These are phyloP conservation scores for Penicillium sp. DNA, from an alignment of 2,329 filamentous ascomycete genomes.

Conservation along the genomic window DNA sequence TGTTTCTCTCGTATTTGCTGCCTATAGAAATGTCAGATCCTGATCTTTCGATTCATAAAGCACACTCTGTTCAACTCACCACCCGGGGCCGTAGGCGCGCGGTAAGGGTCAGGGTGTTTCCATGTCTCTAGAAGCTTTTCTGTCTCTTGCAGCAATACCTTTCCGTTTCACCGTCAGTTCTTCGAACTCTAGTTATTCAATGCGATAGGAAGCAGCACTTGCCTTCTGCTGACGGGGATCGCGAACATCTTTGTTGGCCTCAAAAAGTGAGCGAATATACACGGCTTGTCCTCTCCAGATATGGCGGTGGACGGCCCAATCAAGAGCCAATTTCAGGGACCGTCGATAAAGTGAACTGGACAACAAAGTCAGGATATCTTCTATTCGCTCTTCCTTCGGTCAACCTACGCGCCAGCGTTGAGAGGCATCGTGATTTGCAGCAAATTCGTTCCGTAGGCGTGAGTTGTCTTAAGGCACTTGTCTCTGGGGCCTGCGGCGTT, in stretches of 20 bases:
- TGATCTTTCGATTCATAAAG: no score
- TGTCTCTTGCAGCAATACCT: conserved; percentile 80
- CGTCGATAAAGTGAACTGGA: conserved; percentile 71
- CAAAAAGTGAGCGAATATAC: conserved; percentile 90
- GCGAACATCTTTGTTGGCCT: conserved; percentile 76
- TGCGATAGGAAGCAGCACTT: no score
- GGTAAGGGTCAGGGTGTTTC: conserved; percentile 96
- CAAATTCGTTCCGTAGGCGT: no score
- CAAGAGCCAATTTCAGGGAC: conserved; percentile 81
- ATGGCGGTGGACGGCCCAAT: conserved; percentile 89
- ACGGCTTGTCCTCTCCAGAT: conserved; percentile 92
- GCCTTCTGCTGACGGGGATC: conserved; percentile 83
- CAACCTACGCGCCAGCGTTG: conserved; percentile 31
- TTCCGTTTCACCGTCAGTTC: no score
- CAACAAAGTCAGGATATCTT: no score
- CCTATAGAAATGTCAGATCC: no score
- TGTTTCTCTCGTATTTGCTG: conserved; percentile 94
- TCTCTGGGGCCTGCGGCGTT: no score
- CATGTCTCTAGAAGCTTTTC: conserved; percentile 81
- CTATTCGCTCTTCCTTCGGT: no score
- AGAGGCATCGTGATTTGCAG: conserved; percentile 30
- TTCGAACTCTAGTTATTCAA: no score
- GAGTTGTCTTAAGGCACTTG: no score
- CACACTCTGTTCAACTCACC: no score
- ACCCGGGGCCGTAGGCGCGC: conserved; percentile 80